Percentiles rank a stretch among this genome's conserved stretches.
Evolutionary conservation across 108 stramenopile genomes (phyloP).

Genomic region (Skeletonema costatum): DNA sequence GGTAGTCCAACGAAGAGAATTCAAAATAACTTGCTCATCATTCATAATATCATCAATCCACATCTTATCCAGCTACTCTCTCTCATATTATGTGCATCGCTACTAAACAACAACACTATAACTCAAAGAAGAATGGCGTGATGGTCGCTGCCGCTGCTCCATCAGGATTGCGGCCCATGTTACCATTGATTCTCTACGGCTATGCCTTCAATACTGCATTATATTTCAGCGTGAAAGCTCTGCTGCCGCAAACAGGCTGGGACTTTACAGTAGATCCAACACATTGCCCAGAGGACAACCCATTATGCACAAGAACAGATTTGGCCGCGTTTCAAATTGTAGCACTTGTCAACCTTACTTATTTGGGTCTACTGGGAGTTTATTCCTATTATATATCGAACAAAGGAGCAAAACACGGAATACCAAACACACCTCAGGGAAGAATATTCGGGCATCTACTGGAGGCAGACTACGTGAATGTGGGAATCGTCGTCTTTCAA

Average conservation of each 20-base stretch:
- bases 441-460: constrained; percentile 49
- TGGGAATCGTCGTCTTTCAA: constrained; percentile 53
- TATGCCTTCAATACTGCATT: constrained; percentile 17
- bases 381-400: constrained; percentile 40
- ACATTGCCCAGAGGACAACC: constrained; percentile 4
- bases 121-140: neutral
- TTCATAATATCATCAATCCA: neutral
- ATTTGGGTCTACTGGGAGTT: constrained; percentile 37
- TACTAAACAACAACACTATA: neutral
- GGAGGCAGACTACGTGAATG: constrained; percentile 39
- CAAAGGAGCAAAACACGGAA: neutral
- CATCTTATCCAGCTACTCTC: neutral
- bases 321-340: constrained; percentile 55
- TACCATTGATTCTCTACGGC: constrained; percentile 13
- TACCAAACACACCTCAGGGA: constrained; percentile 52
- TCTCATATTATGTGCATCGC: neutral
- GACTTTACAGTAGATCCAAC: neutral
- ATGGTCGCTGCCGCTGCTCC: neutral
- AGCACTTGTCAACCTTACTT: constrained; percentile 37
- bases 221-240: neutral
- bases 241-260: neutral
- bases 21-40: neutral
- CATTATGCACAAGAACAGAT: constrained; percentile 43
- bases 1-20: neutral
- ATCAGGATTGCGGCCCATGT: constrained; percentile 6